phyloP scores from a whole-genome alignment of 371 early-diverging fungal genomes.

The Mortierella sp. region DNA sequence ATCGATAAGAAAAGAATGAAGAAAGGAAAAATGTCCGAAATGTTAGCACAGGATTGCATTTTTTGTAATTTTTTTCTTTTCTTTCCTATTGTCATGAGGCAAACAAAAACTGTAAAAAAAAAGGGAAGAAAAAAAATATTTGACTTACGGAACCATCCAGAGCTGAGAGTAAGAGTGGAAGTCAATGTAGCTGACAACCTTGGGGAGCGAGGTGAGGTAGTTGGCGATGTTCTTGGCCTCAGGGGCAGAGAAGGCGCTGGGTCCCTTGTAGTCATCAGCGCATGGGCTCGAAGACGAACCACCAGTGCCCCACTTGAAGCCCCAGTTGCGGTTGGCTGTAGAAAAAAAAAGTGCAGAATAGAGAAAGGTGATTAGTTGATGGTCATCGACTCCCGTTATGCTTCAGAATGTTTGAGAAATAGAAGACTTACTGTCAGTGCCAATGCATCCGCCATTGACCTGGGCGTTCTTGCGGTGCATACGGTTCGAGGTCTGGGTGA shows the following conservation, averaged over 20 bases:
- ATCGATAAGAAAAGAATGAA: background rate
- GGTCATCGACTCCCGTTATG: slow-evolving; percentile 36
- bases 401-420: background rate
- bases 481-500: slow-evolving; percentile 58
- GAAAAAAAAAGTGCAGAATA: background rate
- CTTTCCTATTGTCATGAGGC: no score
- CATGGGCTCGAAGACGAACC: slow-evolving; percentile 60
- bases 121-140: background rate
- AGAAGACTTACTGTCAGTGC: slow-evolving; percentile 44
- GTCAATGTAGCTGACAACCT: slow-evolving; percentile 52
- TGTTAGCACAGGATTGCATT: background rate
- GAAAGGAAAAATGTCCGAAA: background rate
- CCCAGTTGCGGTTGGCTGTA: slow-evolving; percentile 62
- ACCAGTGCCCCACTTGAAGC: slow-evolving; percentile 60
- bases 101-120: no score
- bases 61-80: background rate
- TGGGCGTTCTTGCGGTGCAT: slow-evolving; percentile 72
- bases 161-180: slow-evolving; percentile 46
- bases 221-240: slow-evolving; percentile 59
- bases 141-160: slow-evolving; percentile 39
- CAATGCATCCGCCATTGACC: slow-evolving; percentile 39
- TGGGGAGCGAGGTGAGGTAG: slow-evolving; percentile 54
- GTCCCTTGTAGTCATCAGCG: slow-evolving; percentile 67
- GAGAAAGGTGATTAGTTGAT: background rate
- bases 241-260: slow-evolving; percentile 59